Evolutionary conservation across 2,329 filamentous ascomycete species (phyloP).

Genomic region (Emericellopsis cladophorae): DNA sequence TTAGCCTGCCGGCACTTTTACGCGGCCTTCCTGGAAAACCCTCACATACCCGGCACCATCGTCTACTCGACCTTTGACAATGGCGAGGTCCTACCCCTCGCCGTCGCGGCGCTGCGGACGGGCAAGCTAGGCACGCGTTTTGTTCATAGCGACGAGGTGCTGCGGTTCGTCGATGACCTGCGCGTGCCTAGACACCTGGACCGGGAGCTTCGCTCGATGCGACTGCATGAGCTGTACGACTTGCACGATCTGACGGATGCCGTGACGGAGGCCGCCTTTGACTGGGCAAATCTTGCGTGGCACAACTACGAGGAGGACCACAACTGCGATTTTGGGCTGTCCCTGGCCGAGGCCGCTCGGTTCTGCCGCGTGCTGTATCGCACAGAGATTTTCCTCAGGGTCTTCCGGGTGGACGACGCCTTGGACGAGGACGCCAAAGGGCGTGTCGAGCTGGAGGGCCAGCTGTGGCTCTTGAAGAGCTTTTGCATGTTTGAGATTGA

Average conservation of each 20-base stretch:
- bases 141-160: background rate
- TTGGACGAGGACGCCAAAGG: background rate
- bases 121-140: background rate
- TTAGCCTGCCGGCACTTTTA: background rate
- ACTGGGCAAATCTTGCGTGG: background rate
- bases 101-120: background rate
- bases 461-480: background rate
- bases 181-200: background rate
- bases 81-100: background rate
- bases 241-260: background rate
- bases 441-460: background rate
- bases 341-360: background rate
- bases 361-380: constrained; percentile 1
- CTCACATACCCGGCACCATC: background rate
- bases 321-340: background rate
- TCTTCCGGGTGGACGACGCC: background rate
- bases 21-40: background rate
- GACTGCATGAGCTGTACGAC: background rate
- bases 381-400: constrained; percentile 1
- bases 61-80: background rate
- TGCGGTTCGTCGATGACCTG: background rate
- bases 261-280: constrained; percentile 1
- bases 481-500: constrained; percentile 2
- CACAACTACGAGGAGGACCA: background rate
- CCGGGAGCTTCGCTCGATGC: background rate